A percentile compares a stretch with the other conserved stretches of the same genome.
These are phyloP conservation scores for Solanum peruvianum DNA, from an alignment of 257 asterid species.

Conservation along the genomic window DNA sequence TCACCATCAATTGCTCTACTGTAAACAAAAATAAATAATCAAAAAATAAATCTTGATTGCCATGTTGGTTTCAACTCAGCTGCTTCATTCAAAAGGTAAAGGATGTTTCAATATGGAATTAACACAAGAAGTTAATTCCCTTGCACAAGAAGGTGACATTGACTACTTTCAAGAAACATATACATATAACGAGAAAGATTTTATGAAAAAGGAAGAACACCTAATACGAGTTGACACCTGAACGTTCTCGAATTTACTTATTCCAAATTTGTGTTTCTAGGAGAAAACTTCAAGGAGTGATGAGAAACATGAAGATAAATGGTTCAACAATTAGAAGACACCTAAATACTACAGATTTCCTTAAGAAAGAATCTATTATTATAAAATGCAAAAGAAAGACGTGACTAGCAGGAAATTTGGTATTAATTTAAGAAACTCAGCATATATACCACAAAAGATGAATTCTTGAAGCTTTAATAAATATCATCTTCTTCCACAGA, in stretches of 20 bases:
- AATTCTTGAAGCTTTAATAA: not conserved
- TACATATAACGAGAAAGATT: not conserved
- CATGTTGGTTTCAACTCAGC: not conserved
- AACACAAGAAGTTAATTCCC: not conserved
- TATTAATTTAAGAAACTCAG: not conserved
- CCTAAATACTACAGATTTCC: not conserved
- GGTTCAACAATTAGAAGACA: not conserved
- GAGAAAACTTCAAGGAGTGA: not conserved
- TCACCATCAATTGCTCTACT: not conserved
- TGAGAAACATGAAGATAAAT: not conserved
- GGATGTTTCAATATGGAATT: not conserved
- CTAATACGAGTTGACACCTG: not conserved
- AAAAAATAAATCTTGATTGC: not conserved
- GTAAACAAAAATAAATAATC: not conserved
- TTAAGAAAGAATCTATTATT: not conserved
- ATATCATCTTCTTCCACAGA: not conserved
- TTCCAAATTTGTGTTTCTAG: not conserved
- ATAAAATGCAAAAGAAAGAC: not conserved
- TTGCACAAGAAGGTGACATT: not conserved
- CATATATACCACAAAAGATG: not conserved
- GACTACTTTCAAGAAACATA: not conserved
- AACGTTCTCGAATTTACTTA: not conserved
- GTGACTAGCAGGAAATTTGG: not conserved
- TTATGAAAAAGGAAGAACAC: not conserved
- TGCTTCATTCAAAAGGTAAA: not conserved